Evolutionary conservation across 495 filamentous ascomycete genomes (phyloP), one percentile per base, ranked within the genome.

Genomic region (Aspergillus sclerotiicarbonarius): DNA sequence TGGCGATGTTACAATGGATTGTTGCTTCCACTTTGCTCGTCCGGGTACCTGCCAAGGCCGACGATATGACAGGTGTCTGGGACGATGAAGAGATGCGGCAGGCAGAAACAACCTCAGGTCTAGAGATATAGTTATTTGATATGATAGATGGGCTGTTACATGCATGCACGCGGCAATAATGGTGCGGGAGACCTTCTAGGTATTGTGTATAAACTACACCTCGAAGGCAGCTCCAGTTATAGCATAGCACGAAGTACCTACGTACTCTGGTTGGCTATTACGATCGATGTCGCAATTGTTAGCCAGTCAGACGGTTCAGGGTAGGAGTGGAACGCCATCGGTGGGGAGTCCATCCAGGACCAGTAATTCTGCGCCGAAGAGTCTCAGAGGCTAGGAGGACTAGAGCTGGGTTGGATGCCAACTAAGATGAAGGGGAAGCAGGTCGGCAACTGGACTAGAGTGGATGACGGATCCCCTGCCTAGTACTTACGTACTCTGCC

Each of bases 231-330:
- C 25, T 5, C 25, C 25, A 25, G 25, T 25, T 25, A 2, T 25
- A 25, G 25, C 5, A 2, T 25, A 25, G 25, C 5, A 25, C 25
- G 2, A 25, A 25, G 25, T 25, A 25, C 25, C 25, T 25, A 25
- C 25, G 25, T 25, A 25, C 25, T 25, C 25, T 25, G 25, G 25
- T 25, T 25, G 25, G 25, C 3, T 12, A 12, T 3, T 41, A 13
- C 37, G 37, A 41, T 41, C 37, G 37, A 41, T 41, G 37, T 41
- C 37, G 37, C 37, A 41, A 41, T 41, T n/a, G n/a, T n/a, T n/a
- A n/a, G 13, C 37, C 37, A 41, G 37, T 41, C 37, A 41, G 8
- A 41, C 15, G 12, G 15, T 2, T 6, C 12, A 41, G 37, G 37
- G 37, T n/a, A n/a, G n/a, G n/a, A 41, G 37, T 41, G 37, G 37